A percentile compares a stretch with the other conserved stretches of the same genome.
These are phyloP conservation scores for Iberis pinnata DNA, from an alignment of 345 rosid species.

Conservation along the genomic window DNA sequence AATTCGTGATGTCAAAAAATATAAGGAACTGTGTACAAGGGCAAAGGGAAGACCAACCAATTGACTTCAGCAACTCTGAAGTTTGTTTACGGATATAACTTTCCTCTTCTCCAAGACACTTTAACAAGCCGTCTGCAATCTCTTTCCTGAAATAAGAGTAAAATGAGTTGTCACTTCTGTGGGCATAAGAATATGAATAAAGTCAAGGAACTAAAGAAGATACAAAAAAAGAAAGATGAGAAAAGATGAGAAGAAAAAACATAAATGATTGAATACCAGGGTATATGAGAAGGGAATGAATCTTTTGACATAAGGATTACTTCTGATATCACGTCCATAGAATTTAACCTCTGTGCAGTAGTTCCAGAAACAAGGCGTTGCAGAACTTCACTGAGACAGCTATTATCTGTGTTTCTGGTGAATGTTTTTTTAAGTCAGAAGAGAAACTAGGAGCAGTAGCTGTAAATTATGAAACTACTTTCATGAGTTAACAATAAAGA, in stretches of 20 bases:
- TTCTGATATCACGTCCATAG: constrained; percentile 71
- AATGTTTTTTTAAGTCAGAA: constrained; percentile 34
- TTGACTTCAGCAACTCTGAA: constrained; percentile 47
- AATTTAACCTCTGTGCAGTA: constrained; percentile 55
- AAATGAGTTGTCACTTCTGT: constrained; percentile 16
- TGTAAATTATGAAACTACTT: not conserved
- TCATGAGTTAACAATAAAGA: not conserved
- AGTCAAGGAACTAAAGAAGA: constrained; percentile 21
- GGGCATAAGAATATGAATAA: constrained; percentile 10
- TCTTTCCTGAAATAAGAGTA: constrained; percentile 50
- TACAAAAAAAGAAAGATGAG: constrained; percentile 7
- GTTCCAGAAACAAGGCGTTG: constrained; percentile 60
- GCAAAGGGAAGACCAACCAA: constrained; percentile 43
- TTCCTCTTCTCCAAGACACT: constrained; percentile 56
- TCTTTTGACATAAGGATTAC: constrained; percentile 39
- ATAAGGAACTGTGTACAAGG: constrained; percentile 11
- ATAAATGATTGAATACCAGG: constrained; percentile 44
- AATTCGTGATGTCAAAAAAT: not conserved
- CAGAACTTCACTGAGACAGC: constrained; percentile 61
- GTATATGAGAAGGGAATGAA: constrained; percentile 41
- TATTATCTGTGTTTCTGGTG: constrained; percentile 46
- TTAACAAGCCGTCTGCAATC: constrained; percentile 50
- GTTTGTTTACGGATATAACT: constrained; percentile 42
- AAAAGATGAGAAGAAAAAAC: constrained; percentile 1
- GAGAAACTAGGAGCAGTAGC: not conserved